A percentile compares a stretch with the other conserved stretches of the same genome.
Evolutionary conservation across 192 early-diverging fungal species (phyloP).

Genomic region (Rhizophagus prolifer): DNA sequence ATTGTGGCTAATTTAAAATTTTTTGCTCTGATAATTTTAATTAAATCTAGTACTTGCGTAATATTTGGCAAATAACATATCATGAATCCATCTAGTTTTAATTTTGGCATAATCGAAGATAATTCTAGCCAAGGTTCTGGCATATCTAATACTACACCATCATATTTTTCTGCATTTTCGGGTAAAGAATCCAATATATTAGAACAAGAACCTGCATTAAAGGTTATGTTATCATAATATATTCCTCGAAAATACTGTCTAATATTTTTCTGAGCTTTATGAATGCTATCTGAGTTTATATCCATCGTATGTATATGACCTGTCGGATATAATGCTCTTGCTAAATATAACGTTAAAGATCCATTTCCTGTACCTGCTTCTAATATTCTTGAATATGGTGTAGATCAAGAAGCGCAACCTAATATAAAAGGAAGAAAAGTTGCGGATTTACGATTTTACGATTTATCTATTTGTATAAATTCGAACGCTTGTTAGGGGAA

Average conservation of each 20-base stretch:
- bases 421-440: background rate
- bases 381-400: slow-evolving; percentile 46
- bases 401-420: slow-evolving; percentile 53
- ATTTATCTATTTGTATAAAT: background rate
- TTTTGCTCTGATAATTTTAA: slow-evolving; percentile 23
- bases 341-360: slow-evolving; percentile 54
- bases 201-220: slow-evolving; percentile 12
- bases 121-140: slow-evolving; percentile 40
- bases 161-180: slow-evolving; percentile 29
- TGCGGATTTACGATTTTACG: background rate
- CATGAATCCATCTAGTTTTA: slow-evolving; percentile 44
- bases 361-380: slow-evolving; percentile 67
- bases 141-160: slow-evolving; percentile 48
- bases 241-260: slow-evolving; percentile 27
- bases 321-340: slow-evolving; percentile 41
- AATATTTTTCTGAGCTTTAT: slow-evolving; percentile 20
- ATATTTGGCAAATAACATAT: slow-evolving; percentile 55
- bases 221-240: slow-evolving; percentile 14
- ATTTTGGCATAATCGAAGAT: slow-evolving; percentile 20
- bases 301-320: slow-evolving; percentile 30
- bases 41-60: slow-evolving; percentile 45
- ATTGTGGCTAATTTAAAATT: slow-evolving; percentile 35
- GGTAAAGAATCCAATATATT: slow-evolving; percentile 15
- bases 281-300: background rate
- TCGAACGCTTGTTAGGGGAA: background rate